These are phyloP conservation scores for Penicillium sp. DNA, from an alignment of 2,329 filamentous ascomycete species.

Conservation along the genomic window DNA sequence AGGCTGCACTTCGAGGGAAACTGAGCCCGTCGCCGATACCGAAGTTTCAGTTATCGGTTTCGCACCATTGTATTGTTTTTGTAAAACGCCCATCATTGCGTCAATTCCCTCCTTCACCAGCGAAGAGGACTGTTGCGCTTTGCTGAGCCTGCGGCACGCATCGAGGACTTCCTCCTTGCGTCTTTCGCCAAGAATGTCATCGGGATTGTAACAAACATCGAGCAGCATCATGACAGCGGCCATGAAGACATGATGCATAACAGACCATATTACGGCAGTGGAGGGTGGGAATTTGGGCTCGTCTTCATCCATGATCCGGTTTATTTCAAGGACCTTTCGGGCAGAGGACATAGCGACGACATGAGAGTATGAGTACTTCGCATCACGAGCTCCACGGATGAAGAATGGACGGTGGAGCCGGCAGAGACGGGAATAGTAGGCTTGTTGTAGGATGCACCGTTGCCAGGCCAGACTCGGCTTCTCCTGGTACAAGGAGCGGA, in stretches of 20 bases:
- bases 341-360: conserved; percentile 45
- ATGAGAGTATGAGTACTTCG: conserved; percentile 44
- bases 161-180: conserved; percentile 43
- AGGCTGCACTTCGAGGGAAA: not conserved
- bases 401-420: conserved; percentile 48
- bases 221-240: conserved; percentile 46
- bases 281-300: conserved; percentile 31
- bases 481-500: conserved; percentile 33
- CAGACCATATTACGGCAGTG: conserved; percentile 36
- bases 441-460: conserved; percentile 40
- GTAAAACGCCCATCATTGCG: conserved; percentile 44
- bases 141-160: conserved; percentile 44
- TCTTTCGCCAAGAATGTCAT: conserved; percentile 41
- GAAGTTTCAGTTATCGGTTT: conserved; percentile 11
- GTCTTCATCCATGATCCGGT: conserved; percentile 40
- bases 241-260: conserved; percentile 48
- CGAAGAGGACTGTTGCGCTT: conserved; percentile 38
- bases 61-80: conserved; percentile 36
- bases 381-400: conserved; percentile 41
- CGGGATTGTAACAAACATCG: conserved; percentile 48
- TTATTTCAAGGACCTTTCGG: conserved; percentile 43
- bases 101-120: conserved; percentile 40
- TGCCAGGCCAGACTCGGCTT: conserved; percentile 42
- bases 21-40: not conserved
- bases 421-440: conserved; percentile 42